Percentiles rank a stretch among this genome's conserved stretches.
Evolutionary conservation across 2,329 filamentous ascomycete species (phyloP).

Genomic region (Penicillium sp.): DNA sequence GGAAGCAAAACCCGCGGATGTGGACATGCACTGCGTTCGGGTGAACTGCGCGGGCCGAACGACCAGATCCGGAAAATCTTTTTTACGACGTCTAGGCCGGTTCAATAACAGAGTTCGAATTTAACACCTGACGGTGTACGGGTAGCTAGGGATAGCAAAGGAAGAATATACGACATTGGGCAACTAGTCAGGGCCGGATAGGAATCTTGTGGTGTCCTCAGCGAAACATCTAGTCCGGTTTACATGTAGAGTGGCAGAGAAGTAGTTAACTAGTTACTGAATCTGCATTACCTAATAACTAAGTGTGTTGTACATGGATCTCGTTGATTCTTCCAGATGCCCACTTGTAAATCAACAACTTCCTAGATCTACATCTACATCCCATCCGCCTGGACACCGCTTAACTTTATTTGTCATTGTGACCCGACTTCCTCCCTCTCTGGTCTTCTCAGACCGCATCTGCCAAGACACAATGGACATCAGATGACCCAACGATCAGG

Average conservation of each 20-base stretch:
- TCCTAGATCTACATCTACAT: too few relatives aligned
- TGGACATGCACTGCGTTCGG: neutral
- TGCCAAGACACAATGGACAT: neutral
- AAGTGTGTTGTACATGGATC: too few relatives aligned
- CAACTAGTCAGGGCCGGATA: neutral
- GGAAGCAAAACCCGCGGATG: neutral
- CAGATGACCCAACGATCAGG: neutral
- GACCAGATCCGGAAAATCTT: constrained; percentile 7
- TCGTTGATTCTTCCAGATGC: too few relatives aligned
- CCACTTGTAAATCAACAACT: too few relatives aligned
- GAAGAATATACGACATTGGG: neutral
- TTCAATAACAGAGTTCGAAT: neutral
- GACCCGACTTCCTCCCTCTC: neutral
- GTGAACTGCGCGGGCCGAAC: neutral
- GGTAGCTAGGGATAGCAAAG: neutral
- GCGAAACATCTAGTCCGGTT: neutral
- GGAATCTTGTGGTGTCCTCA: neutral
- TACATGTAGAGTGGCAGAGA: neutral
- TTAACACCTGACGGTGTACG: too few relatives aligned
- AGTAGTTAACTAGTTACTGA: too few relatives aligned
- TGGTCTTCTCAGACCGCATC: neutral
- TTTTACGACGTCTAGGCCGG: neutral
- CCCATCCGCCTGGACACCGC: too few relatives aligned
- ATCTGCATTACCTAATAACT: too few relatives aligned
- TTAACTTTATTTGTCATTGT: too few relatives aligned